These are phyloP conservation scores for Melaleuca quinquenervia DNA, from an alignment of 345 rosid species.

Conservation along the genomic window DNA sequence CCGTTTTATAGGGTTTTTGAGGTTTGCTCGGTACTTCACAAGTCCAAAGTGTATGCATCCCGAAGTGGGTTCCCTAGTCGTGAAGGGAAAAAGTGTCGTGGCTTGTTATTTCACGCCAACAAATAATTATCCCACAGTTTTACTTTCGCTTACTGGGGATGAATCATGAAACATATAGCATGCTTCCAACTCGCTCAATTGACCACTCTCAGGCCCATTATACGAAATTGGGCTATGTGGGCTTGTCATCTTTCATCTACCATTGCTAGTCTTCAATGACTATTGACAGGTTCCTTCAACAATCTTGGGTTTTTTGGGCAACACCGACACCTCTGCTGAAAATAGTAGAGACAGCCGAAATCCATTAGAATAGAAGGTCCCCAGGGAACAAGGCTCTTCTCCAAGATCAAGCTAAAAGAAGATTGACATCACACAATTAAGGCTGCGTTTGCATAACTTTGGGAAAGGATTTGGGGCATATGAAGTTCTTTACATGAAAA, in stretches of 20 bases:
- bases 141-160: not conserved
- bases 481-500: not conserved
- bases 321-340: not conserved
- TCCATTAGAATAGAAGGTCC: not conserved
- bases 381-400: not conserved
- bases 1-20: rapidly evolving
- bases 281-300: not conserved
- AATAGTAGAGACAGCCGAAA: not conserved
- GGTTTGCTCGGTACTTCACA: not conserved
- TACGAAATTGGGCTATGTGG: not conserved
- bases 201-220: not conserved
- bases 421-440: not conserved
- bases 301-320: not conserved
- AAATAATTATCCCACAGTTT: not conserved
- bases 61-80: not conserved
- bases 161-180: not conserved
- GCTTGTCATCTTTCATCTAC: not conserved
- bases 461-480: not conserved
- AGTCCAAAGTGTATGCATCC: not conserved
- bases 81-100: not conserved
- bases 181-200: not conserved
- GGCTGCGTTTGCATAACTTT: not conserved
- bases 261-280: not conserved
- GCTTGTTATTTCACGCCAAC: not conserved
- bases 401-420: not conserved